Base-by-base conservation (phyloP, 23 red algal species). In the Agarophyton chilense region DNA sequence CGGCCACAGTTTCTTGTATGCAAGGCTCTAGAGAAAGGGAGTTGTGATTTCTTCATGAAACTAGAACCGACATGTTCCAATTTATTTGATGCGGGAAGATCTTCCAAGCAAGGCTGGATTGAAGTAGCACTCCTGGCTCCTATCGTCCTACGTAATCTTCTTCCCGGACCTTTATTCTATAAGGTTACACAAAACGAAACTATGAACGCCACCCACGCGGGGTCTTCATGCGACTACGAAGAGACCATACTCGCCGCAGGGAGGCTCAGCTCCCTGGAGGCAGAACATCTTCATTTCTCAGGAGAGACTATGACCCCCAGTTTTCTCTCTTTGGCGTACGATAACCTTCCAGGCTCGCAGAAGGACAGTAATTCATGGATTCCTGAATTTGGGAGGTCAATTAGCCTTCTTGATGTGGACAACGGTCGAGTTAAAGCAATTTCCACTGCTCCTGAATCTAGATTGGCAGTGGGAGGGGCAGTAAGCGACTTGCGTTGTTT, bases 111-210 rank as follows among this genome's bases (percentile, higher is more conserved):
- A 10, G 54, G 68, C 10, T 95, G 93, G 93, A 28, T 95, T 44
- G 93, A 95, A 29, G 56, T 95, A 41, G 24, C 67, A n/a, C 54
- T 83, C 12, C 36, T 51, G 36, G 67, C 84, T 56, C 93, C 93
- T 25, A 39, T 95, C 22, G 68, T 90, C 32, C 18, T 95, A 35
- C 41, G 54, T 10, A 95, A 95, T 33, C 24, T 58, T 47, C 84
- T 95, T 36, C 93, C 93, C 31, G 17, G 81, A 16, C 35, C 70
- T 25, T 43, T 94, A n/a, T 84, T 52, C 12, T 92, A 84, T 33
- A 53, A 78, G 32, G 66, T 92, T n/a, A 49, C 74, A 39, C 75
- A 71, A 72, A 63, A 35, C 22, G 60, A 89, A 16, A 63, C 28
- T 2, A 32, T 44, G 31, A 14, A 29, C 10, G 35, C 10, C 18